These are phyloP conservation scores for Globisporangium yorkense DNA, from an alignment of 352 stramenopile species.

Conservation along the genomic window DNA sequence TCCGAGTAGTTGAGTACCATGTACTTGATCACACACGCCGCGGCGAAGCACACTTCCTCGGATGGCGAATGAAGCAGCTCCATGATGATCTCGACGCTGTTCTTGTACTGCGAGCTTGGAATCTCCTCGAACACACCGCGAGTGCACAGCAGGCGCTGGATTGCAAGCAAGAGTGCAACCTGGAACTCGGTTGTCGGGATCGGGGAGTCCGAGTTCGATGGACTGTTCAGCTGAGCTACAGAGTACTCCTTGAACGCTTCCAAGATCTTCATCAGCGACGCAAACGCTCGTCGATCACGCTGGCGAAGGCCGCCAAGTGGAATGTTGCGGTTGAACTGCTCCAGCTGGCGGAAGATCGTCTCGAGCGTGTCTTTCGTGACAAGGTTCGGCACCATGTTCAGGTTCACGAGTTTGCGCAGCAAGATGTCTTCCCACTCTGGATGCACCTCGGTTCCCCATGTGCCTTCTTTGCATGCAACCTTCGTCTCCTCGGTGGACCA, in stretches of 20 bases:
- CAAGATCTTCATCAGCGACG: constrained; percentile 76
- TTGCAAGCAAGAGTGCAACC: constrained; percentile 67
- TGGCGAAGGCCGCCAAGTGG: constrained; percentile 65
- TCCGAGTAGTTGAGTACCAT: constrained; percentile 90
- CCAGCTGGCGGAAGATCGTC: constrained; percentile 64
- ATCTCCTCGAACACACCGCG: constrained; percentile 83
- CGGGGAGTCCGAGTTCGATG: constrained; percentile 73
- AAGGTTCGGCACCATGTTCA: constrained; percentile 78
- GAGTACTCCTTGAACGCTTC: constrained; percentile 85
- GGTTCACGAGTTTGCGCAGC: constrained; percentile 69
- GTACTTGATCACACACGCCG: constrained; percentile 80
- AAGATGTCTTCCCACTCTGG: constrained; percentile 83
- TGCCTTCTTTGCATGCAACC: constrained; percentile 83
- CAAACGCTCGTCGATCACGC: constrained; percentile 69
- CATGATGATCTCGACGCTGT: constrained; percentile 83
- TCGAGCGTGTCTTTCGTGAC: constrained; percentile 75
- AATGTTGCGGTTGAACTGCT: constrained; percentile 87
- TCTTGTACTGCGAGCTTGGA: constrained; percentile 81
- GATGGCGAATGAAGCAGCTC: constrained; percentile 81
- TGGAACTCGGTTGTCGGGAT: constrained; percentile 81
- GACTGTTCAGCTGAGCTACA: constrained; percentile 73
- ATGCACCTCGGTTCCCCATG: constrained; percentile 74
- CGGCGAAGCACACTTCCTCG: constrained; percentile 82
- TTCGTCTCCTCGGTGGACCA: constrained; percentile 86
- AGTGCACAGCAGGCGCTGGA: constrained; percentile 79